Conservation (phyloP, 2,329 filamentous ascomycete species). For the Ascochyta pisi region DNA sequence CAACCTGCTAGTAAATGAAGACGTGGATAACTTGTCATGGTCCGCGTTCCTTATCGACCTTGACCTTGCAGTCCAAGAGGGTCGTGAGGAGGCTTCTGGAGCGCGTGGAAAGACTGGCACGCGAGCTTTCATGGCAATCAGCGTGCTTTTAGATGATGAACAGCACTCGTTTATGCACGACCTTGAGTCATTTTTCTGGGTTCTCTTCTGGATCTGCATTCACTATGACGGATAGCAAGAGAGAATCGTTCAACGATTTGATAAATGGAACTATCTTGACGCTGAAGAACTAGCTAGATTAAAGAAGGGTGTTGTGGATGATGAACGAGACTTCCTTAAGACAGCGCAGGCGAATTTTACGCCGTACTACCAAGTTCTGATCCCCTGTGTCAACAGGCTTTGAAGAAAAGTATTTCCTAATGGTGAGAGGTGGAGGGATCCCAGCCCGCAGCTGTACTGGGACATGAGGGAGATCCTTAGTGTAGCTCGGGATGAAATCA, state of each 20-base stretch:
- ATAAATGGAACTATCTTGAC: background rate
- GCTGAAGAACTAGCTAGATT: background rate
- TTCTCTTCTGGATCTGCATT: too few relatives aligned
- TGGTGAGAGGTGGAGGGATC: constrained; percentile 1
- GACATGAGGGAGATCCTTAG: constrained; percentile 15
- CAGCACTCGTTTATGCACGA: background rate
- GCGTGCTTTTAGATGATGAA: constrained; percentile 48
- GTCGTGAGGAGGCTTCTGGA: constrained; percentile 23
- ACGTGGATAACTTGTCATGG: constrained; percentile 50
- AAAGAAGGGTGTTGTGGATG: background rate
- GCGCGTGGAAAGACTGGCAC: constrained; percentile 41
- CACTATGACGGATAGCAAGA: too few relatives aligned
- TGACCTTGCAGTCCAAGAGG: constrained; percentile 5
- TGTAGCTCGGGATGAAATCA: constrained; percentile 4
- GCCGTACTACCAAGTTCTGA: background rate
- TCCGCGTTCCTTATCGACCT: constrained; percentile 55
- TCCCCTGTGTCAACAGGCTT: background rate
- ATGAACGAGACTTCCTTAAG: background rate
- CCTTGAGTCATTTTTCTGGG: too few relatives aligned
- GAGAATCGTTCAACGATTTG: constrained; percentile 52
- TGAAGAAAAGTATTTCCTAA: too few relatives aligned
- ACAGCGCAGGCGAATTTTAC: background rate
- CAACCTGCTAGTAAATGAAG: constrained; percentile 58
- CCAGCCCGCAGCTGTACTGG: constrained; percentile 13
- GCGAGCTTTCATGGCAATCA: constrained; percentile 55